phyloP scores from a whole-genome alignment of 305 asterid species.

The Fraxinus angustifolia region DNA sequence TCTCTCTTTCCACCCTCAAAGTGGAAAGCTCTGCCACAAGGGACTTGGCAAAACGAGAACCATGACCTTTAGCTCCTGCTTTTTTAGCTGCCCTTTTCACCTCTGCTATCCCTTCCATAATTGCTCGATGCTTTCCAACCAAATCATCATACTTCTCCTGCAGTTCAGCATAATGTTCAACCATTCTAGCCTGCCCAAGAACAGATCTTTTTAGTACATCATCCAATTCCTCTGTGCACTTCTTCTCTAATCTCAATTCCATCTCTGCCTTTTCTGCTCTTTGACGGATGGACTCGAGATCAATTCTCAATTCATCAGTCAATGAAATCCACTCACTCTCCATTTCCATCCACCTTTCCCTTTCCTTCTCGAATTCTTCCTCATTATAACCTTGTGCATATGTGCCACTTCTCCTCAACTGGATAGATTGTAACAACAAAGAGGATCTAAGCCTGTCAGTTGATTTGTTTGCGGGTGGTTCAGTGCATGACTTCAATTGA shows the following conservation, averaged over 20 bases:
- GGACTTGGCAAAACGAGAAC: constrained; percentile 72
- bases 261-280: constrained; percentile 67
- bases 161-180: constrained; percentile 80
- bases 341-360: constrained; percentile 86
- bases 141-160: constrained; percentile 84
- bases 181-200: constrained; percentile 71
- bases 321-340: constrained; percentile 94
- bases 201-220: constrained; percentile 78
- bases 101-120: constrained; percentile 76
- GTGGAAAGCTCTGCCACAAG: constrained; percentile 86
- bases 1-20: constrained; percentile 72
- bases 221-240: constrained; percentile 73
- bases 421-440: constrained; percentile 73
- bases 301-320: constrained; percentile 85
- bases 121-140: constrained; percentile 52
- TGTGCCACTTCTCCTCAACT: constrained; percentile 60
- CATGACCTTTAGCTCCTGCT: constrained; percentile 88
- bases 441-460: constrained; percentile 65
- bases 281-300: constrained; percentile 64
- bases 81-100: constrained; percentile 78
- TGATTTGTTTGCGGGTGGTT: constrained; percentile 53
- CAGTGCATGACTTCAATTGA: constrained; percentile 52
- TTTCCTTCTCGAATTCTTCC: constrained; percentile 81
- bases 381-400: constrained; percentile 32
- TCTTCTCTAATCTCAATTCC: constrained; percentile 77